Base-by-base conservation (phyloP, 108 stramenopile genomes). In the Schizochytrium sp. region DNA sequence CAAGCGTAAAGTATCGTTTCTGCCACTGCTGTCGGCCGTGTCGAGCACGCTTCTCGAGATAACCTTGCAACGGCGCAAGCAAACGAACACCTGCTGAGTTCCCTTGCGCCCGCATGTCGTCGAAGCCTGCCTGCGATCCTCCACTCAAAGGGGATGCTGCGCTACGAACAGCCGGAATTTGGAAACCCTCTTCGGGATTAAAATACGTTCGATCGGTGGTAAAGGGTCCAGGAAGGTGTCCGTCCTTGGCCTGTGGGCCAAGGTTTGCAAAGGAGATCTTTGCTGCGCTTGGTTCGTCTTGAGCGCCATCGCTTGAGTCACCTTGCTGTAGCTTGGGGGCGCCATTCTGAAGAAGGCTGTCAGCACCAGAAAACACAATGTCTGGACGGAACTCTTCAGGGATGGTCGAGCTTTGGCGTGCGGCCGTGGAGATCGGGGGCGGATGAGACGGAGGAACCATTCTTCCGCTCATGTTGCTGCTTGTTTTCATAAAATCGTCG, bases 21-120 rank as follows among this genome's bases (percentile, higher is more conserved):
- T 83, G 76, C 76, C 76, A 83, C 3, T 83, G 76, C 5, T 83
- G 76, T 18, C 76, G 12, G 48, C 76, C 76, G 48, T 83, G 76
- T 12, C 76, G 76, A 23, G 76, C 76, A 6, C 76, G 45, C 76
- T 83, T 83, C 23, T 83, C 76, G 44, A 83, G 51, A 4, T 53
- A 83, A 12, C 76, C 76, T 12, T 23, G 51, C 76, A 53, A 25
- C 45, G 76, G 76, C 12, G 76, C 76, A 12, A 83, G 63, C 41
- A 41, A 4, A 18, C 63, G 63, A 23, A 18, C 63, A 69, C 21
- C 25, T 18, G 63, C 63, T 8, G 10, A 23, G 25, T 4, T 23
- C 58, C 19, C n/a, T 59, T 19, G 58, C 21, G 19, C 58, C 2
- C 58, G 19, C 1, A 19, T 23, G n/a, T 59, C 58, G 58, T 59